These are phyloP conservation scores for Nothophytophthora sp. DNA, from an alignment of 352 stramenopile genomes.

Conservation along the genomic window DNA sequence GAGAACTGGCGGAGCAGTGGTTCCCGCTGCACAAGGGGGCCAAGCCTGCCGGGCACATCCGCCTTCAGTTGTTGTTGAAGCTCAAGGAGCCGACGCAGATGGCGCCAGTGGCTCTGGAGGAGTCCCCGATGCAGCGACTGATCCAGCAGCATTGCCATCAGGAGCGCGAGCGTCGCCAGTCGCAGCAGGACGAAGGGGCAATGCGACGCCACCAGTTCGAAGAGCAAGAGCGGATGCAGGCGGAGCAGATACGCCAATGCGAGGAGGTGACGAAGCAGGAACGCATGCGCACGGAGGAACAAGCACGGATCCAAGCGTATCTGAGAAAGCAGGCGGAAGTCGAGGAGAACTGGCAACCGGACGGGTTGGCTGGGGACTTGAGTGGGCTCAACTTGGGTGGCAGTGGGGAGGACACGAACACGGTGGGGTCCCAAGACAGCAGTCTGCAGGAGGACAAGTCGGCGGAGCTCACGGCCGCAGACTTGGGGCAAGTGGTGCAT, in stretches of 20 bases:
- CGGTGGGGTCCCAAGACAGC: background rate
- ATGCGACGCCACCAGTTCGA: constrained; percentile 20
- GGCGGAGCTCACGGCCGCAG: constrained; percentile 5
- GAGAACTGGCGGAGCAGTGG: constrained; percentile 52
- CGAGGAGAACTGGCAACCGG: constrained; percentile 16
- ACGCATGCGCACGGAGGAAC: constrained; percentile 4
- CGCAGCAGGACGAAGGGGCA: constrained; percentile 5
- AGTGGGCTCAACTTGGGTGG: constrained; percentile 10
- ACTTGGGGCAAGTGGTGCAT: constrained; percentile 23
- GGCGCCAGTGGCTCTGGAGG: constrained; percentile 9
- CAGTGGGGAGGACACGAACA: constrained; percentile 1
- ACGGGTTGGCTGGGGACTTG: constrained; percentile 5
- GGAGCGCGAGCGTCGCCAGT: constrained; percentile 15
- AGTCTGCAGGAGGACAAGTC: constrained; percentile 2
- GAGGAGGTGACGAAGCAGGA: constrained; percentile 13
- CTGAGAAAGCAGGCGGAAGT: constrained; percentile 13
- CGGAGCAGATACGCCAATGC: constrained; percentile 6
- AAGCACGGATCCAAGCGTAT: constrained; percentile 10
- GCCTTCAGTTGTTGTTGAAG: constrained; percentile 46
- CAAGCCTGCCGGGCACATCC: constrained; percentile 42
- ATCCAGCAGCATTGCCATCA: constrained; percentile 26
- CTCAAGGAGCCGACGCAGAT: constrained; percentile 10
- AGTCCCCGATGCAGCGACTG: constrained; percentile 26
- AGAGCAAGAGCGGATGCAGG: constrained; percentile 16
- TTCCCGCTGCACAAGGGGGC: constrained; percentile 58